Evolutionary conservation across 805 yeast species (phyloP), one percentile per base, ranked within the genome.

Genomic region (Metschnikowia reukaufii): DNA sequence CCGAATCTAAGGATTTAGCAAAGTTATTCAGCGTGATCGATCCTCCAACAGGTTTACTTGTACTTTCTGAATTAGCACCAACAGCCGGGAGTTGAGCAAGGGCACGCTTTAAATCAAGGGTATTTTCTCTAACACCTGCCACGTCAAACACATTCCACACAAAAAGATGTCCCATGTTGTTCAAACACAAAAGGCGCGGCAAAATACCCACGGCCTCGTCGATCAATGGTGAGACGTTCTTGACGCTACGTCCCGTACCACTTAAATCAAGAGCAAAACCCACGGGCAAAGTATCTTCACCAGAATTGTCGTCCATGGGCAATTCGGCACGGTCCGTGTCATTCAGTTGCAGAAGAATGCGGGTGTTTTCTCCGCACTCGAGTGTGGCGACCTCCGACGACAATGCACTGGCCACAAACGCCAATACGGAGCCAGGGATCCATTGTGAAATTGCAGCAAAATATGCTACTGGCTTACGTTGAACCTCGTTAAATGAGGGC

Each of bases 281-380:
- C 18, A 86, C 68, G 0, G 92, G 82, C 6, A 85, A 76, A 12
- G 86, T 77, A 56, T 88, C 96, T 42, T 77, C 83, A 38, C 78
- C 83, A 0, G 83, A 69, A 2, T 73, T 83, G 7, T 80, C 83
- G 58, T 79, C 80, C 55, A 88, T 69, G 1, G 96, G 96, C 51
- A 88, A 68, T 20, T 81, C 76, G 0, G 96, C 96, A 41, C 86
- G 74, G 56, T 80, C 81, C 4, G 83, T 71, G 58, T 90, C 97
- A 55, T 85, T 86, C 3, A 77, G 63, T 7, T 83, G 83, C 25
- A 67, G 67, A 1, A 84, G 57, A 2, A 58, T 36, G 13, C 48
- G 39, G 3, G 54, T 30, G 0, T 53, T 34, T 4, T 40, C 38
- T 4, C 54, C 56, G 10, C 58, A 37, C 19, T 47, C 52, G 5